Percentiles rank a stretch among this genome's conserved stretches.
phyloP scores from a whole-genome alignment of 306 rosid species.

The Prinsepia uniflora region DNA sequence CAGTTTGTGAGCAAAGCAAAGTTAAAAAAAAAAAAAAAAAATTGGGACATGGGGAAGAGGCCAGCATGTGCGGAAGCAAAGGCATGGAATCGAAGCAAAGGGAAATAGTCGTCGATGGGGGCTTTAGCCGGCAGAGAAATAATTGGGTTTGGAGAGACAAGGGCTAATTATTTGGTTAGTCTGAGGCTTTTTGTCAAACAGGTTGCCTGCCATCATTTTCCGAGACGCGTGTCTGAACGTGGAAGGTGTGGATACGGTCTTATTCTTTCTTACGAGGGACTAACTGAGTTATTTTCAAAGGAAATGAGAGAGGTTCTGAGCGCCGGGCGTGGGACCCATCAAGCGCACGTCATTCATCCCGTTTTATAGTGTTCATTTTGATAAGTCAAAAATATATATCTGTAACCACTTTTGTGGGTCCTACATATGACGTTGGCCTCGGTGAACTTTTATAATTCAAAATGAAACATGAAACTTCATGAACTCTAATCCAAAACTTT shows the following conservation, averaged over 20 bases:
- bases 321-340: background rate
- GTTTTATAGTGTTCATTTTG: too few relatives aligned
- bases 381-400: too few relatives aligned
- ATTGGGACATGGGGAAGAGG: conserved; percentile 15
- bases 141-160: conserved; percentile 17
- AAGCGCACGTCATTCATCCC: background rate
- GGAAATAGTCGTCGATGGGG: conserved; percentile 15
- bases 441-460: too few relatives aligned
- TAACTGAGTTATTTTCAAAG: background rate
- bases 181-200: conserved; percentile 40
- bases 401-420: background rate
- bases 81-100: conserved; percentile 11
- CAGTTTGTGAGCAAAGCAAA: conserved; percentile 13
- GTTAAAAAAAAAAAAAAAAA: background rate
- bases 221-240: conserved; percentile 22
- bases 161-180: conserved; percentile 32
- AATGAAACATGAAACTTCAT: too few relatives aligned
- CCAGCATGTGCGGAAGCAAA: background rate
- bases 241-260: background rate
- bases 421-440: background rate
- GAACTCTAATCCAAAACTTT: too few relatives aligned
- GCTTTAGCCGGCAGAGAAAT: conserved; percentile 36
- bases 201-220: conserved; percentile 29
- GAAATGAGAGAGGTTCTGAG: too few relatives aligned
- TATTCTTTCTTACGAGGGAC: too few relatives aligned